These are phyloP conservation scores for Aphanomyces euteiches DNA, from an alignment of 352 stramenopile species.

Conservation along the genomic window DNA sequence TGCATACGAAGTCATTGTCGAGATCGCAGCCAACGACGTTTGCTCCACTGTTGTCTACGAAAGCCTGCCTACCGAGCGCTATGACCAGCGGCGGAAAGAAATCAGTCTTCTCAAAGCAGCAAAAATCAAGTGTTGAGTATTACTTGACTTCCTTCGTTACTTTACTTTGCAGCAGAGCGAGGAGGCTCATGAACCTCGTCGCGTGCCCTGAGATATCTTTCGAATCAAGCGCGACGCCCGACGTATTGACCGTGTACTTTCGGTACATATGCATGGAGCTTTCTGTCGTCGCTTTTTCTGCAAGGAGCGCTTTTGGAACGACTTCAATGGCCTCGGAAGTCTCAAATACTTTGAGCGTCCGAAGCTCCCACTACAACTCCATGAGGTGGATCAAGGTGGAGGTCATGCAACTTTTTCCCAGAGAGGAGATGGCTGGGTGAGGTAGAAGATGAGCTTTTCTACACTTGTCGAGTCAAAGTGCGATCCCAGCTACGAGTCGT, in stretches of 20 bases:
- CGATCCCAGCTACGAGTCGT: not conserved
- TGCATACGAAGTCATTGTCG: slow-evolving; percentile 47
- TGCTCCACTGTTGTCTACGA: slow-evolving; percentile 58
- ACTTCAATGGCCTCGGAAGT: not conserved
- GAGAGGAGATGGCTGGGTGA: slow-evolving; percentile 53
- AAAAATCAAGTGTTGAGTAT: not conserved
- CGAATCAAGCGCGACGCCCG: slow-evolving; percentile 15
- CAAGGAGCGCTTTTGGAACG: not conserved
- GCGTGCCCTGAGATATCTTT: slow-evolving; percentile 19
- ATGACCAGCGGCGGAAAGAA: slow-evolving; percentile 46
- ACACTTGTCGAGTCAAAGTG: slow-evolving; percentile 37
- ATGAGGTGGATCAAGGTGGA: not conserved
- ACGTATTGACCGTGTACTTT: slow-evolving; percentile 29
- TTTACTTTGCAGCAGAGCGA: slow-evolving; percentile 1
- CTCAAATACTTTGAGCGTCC: slow-evolving; percentile 17
- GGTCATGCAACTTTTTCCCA: slow-evolving; percentile 41
- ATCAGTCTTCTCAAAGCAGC: slow-evolving; percentile 46
- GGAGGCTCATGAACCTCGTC: slow-evolving; percentile 3
- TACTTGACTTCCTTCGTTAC: not conserved
- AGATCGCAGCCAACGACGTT: slow-evolving; percentile 52
- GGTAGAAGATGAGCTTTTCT: slow-evolving; percentile 49
- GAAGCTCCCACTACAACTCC: slow-evolving; percentile 21
- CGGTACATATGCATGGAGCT: slow-evolving; percentile 12
- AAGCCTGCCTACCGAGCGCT: slow-evolving; percentile 39
- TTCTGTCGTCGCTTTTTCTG: not conserved